Percentiles rank a stretch among this genome's conserved stretches.
These are phyloP conservation scores for Globisporangium uncinulatum DNA, from an alignment of 352 stramenopile species.

Conservation along the genomic window DNA sequence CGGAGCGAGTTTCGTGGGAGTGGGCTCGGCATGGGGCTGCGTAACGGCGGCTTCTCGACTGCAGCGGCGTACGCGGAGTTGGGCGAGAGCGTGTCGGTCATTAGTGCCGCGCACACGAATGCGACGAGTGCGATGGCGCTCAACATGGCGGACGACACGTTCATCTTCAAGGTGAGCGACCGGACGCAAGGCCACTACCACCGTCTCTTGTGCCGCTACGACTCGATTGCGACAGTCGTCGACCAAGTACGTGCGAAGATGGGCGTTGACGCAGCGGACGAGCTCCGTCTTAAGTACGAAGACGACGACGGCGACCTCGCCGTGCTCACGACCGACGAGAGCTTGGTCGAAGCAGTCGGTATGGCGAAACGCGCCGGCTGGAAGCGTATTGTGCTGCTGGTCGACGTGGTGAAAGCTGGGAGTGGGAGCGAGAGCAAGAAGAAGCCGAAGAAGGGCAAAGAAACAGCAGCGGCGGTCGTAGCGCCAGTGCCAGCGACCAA, in stretches of 20 bases:
- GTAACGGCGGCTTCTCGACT: conserved; percentile 33
- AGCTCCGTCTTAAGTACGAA: conserved; percentile 81
- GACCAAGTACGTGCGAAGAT: conserved; percentile 84
- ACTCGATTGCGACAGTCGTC: conserved; percentile 59
- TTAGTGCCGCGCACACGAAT: conserved; percentile 71
- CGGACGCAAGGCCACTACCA: conserved; percentile 76
- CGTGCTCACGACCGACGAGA: conserved; percentile 81
- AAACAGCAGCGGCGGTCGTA: not conserved
- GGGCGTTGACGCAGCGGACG: conserved; percentile 43
- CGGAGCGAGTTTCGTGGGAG: conserved; percentile 66
- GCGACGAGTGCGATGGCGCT: conserved; percentile 72
- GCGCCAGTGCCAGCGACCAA: conserved; percentile 22
- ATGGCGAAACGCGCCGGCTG: conserved; percentile 83
- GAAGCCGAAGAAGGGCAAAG: conserved; percentile 13
- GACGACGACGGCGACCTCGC: conserved; percentile 85
- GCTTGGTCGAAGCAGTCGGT: conserved; percentile 76
- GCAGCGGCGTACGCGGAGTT: conserved; percentile 75
- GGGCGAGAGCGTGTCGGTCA: conserved; percentile 82
- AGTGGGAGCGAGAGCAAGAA: not conserved
- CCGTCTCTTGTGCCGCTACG: conserved; percentile 76
- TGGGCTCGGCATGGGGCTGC: conserved; percentile 17
- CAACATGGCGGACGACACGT: conserved; percentile 62
- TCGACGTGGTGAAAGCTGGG: conserved; percentile 63
- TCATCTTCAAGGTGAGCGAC: conserved; percentile 88
- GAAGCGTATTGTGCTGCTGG: conserved; percentile 79